phyloP scores from a whole-genome alignment of 1,284 basidiomycete genomes.

The Melampsora medusae region DNA sequence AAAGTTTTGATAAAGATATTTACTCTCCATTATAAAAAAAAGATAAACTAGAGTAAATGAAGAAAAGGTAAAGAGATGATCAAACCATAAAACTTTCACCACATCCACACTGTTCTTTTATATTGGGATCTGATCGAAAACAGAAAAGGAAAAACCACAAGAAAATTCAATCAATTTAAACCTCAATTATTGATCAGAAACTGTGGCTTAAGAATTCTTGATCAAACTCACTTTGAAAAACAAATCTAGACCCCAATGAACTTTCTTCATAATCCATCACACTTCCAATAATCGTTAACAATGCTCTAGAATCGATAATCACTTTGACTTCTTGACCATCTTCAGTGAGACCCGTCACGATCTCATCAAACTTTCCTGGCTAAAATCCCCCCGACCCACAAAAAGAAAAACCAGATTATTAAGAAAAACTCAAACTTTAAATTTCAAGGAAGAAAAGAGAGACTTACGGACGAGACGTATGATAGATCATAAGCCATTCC shows the following conservation, averaged over 20 bases:
- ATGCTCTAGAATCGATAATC: slow-evolving; percentile 91
- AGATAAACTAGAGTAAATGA: no score
- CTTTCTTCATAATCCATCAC: slow-evolving; percentile 99
- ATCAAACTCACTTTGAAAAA: slow-evolving; percentile 69
- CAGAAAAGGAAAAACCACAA: no score
- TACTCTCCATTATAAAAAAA: no score
- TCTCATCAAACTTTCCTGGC: slow-evolving; percentile 89
- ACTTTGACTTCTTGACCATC: slow-evolving; percentile 85
- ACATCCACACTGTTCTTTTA: slow-evolving; percentile 86
- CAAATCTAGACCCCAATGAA: slow-evolving; percentile 82
- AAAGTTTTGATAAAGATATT: no score
- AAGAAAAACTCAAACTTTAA: no score
- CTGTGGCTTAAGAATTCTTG: no score
- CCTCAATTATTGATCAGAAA: no score
- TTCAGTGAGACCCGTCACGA: slow-evolving; percentile 66
- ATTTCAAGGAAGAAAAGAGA: neutral
- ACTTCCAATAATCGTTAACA: slow-evolving; percentile 97
- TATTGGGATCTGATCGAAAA: slow-evolving; percentile 53
- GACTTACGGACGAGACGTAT: slow-evolving; percentile 71
- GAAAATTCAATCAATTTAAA: no score
- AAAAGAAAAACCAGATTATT: slow-evolving; percentile 53
- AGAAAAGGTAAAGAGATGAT: no score
- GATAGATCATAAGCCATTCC: slow-evolving; percentile 96
- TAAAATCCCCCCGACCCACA: slow-evolving; percentile 50
- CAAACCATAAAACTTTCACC: slow-evolving; percentile 62